Percentiles rank a stretch among this genome's conserved stretches.
Evolutionary conservation across 257 asterid species (phyloP).

Genomic region (Solanum paucissectum): DNA sequence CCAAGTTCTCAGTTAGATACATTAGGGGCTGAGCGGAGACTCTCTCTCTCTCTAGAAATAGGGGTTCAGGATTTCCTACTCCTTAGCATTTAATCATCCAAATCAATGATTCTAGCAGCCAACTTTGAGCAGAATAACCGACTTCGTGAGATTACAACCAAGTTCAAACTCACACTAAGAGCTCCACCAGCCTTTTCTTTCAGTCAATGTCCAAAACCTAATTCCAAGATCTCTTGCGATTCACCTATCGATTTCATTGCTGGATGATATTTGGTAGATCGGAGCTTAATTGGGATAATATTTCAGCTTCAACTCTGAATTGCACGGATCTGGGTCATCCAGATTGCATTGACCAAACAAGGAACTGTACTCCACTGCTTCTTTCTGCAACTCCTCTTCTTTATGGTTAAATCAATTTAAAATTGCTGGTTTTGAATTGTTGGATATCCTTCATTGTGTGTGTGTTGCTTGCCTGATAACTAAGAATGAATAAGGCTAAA

Average conservation of each 20-base stretch:
- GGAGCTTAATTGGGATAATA: background rate
- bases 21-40: background rate
- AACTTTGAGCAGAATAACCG: background rate
- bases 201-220: background rate
- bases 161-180: background rate
- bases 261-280: background rate
- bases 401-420: background rate
- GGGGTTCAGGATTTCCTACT: background rate
- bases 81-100: background rate
- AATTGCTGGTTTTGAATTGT: background rate
- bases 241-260: background rate
- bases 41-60: background rate
- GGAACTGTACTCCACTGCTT: background rate
- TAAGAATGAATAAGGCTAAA: too few relatives aligned
- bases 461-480: background rate
- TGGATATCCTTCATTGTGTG: background rate
- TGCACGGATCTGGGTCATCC: background rate
- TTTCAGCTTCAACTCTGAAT: background rate
- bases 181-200: background rate
- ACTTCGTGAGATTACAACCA: background rate
- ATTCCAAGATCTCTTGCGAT: background rate
- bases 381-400: background rate
- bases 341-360: background rate
- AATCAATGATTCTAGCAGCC: background rate
- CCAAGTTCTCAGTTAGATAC: background rate